Base-by-base conservation (phyloP, 2,329 filamentous ascomycete species). In the Mycosphaerella sp. region DNA sequence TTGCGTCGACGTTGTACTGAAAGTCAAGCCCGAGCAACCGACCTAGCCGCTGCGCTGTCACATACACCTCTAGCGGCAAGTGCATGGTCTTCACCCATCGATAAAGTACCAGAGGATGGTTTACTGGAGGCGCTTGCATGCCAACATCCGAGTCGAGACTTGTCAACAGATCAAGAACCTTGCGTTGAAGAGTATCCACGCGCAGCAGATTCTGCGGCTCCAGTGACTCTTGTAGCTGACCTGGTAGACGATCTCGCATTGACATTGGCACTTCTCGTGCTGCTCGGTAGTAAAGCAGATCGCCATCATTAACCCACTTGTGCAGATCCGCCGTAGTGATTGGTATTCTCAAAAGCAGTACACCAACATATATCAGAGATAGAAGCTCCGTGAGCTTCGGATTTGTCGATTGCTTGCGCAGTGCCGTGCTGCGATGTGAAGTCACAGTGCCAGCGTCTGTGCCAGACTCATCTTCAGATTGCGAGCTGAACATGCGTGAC, bases 321-420 rank as follows among this genome's bases (percentile, higher is more conserved):
- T 77, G 77, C 10, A 97, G 69, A 57, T 94, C 87, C 9, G 82
- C 84, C 6, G 91, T 72, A 17, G 83, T 81, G n/a, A 87, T 75
- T 0, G 90, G 89, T 50, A 93, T 74, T 50, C 85, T 81, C 59
- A 95, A 74, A 21, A 95, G 73, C 41, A 93, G 63, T 34, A 82
- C 82, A 1, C 82, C 90, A 30, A 96, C 69, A 70, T 96, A 96
- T 64, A 87, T 89, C 9, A 95, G 67, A 1, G 77, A 83, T 46
- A 97, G 69, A 0, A 85, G 85, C 59, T 95, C 90, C 37, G 87
- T 71, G 32, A 94, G 71, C 45, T 73, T 81, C 1, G 90, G 89
- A 2, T 65, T 62, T 7, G 60, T 80, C 63, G 64, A 66, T 59
- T 44, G 68, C 67, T 73, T 73, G 21, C 74, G 63, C 36, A 55